phyloP scores from a whole-genome alignment of 805 yeast genomes.

The Wickerhamiella sorbophila region DNA sequence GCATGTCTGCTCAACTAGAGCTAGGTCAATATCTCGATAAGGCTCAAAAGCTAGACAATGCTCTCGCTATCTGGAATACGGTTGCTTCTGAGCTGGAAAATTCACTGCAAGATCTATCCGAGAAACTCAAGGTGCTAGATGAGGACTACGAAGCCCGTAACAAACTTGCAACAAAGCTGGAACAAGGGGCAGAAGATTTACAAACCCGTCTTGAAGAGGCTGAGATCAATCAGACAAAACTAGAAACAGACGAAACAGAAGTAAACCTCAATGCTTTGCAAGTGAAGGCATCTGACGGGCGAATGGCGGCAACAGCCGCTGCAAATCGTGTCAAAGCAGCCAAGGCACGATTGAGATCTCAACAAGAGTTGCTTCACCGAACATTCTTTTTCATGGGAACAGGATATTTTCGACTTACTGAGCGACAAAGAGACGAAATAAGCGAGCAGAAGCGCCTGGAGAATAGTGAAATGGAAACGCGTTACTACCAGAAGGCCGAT shows the following conservation, averaged over 20 bases:
- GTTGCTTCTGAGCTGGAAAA: slow-evolving; percentile 18
- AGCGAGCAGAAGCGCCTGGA: slow-evolving; percentile 11
- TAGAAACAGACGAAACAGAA: not conserved
- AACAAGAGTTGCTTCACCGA: slow-evolving; percentile 39
- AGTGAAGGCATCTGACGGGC: not conserved
- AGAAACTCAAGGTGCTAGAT: not conserved
- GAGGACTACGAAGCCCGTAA: not conserved
- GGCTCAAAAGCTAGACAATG: slow-evolving; percentile 35
- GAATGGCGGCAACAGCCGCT: slow-evolving; percentile 2
- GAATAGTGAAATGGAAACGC: slow-evolving; percentile 34
- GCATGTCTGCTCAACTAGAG: slow-evolving; percentile 31
- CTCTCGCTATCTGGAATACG: slow-evolving; percentile 34
- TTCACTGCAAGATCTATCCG: slow-evolving; percentile 1
- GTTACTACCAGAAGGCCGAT: slow-evolving; percentile 49
- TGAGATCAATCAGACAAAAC: not conserved
- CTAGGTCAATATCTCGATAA: slow-evolving; percentile 60
- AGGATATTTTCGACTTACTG: slow-evolving; percentile 24
- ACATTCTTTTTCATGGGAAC: slow-evolving; percentile 48
- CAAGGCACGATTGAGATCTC: slow-evolving; percentile 4
- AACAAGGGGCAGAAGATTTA: not conserved
- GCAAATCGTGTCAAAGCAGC: slow-evolving; percentile 10
- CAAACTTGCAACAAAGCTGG: not conserved
- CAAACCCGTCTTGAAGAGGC: slow-evolving; percentile 4
- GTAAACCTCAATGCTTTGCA: not conserved
- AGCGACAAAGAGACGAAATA: slow-evolving; percentile 15